Conservation (phyloP, 176 grass and related monocot species). For the Calamus simplicifolius region DNA sequence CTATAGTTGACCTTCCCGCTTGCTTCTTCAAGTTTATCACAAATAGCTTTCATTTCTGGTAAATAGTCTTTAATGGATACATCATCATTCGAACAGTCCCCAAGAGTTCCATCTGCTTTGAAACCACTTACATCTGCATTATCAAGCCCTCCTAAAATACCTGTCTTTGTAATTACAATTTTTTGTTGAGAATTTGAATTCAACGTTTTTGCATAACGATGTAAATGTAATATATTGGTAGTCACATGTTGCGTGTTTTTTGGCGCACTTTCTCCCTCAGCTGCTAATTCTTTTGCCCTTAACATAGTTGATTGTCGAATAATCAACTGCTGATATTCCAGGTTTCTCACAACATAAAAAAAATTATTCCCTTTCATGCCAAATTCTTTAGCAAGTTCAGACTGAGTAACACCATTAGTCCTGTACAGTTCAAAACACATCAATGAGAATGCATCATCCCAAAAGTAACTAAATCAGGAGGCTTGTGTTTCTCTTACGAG, state of each 20-base stretch:
- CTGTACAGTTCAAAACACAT: slow-evolving; percentile 30
- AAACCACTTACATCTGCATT: slow-evolving; percentile 23
- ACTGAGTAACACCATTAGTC: slow-evolving; percentile 76
- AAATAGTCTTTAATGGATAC: slow-evolving; percentile 66
- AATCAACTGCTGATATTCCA: slow-evolving; percentile 60
- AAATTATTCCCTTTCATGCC: slow-evolving; percentile 85
- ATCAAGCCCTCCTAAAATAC: slow-evolving; percentile 32
- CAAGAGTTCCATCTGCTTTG: slow-evolving; percentile 35
- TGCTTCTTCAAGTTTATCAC: slow-evolving; percentile 83
- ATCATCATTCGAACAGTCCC: slow-evolving; percentile 43
- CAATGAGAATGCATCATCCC: not conserved
- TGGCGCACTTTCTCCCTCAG: slow-evolving; percentile 35
- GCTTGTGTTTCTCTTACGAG: no score
- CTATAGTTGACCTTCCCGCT: slow-evolving; percentile 56
- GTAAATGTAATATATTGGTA: slow-evolving; percentile 74
- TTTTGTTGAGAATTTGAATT: slow-evolving; percentile 89
- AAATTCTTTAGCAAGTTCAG: slow-evolving; percentile 64
- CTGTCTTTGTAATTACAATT: slow-evolving; percentile 79
- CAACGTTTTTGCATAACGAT: slow-evolving; percentile 69
- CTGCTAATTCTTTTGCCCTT: slow-evolving; percentile 60
- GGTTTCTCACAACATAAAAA: slow-evolving; percentile 78
- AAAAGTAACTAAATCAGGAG: no score
- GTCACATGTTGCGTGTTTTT: slow-evolving; percentile 57
- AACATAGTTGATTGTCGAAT: slow-evolving; percentile 76
- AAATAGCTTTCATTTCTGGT: slow-evolving; percentile 95